Percentiles rank a stretch among this genome's conserved stretches.
These are phyloP conservation scores for Heterobasidion occidentale DNA, from an alignment of 1,284 basidiomycete genomes.

Conservation along the genomic window DNA sequence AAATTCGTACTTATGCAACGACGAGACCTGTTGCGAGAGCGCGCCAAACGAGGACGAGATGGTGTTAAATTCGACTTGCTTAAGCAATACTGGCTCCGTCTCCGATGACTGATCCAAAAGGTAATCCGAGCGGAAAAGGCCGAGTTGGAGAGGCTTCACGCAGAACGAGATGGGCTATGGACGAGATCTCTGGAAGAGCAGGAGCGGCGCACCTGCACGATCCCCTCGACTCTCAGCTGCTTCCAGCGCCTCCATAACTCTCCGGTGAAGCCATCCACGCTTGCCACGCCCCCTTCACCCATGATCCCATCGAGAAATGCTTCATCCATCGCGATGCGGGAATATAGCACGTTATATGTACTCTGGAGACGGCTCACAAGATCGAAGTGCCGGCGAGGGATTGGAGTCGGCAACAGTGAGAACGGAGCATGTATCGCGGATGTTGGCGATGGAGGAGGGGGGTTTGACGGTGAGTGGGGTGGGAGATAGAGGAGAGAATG, in stretches of 20 bases:
- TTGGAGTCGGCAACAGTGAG: slow-evolving; percentile 81
- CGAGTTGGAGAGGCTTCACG: slow-evolving; percentile 72
- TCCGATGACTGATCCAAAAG: slow-evolving; percentile 61
- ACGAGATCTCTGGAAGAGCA: background rate
- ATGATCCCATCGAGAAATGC: slow-evolving; percentile 80
- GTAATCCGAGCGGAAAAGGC: slow-evolving; percentile 96
- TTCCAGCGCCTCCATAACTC: slow-evolving; percentile 86
- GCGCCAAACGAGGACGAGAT: slow-evolving; percentile 90
- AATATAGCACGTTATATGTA: slow-evolving; percentile 82
- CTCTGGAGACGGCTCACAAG: slow-evolving; percentile 66
- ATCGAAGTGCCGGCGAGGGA: slow-evolving; percentile 71
- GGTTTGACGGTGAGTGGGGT: slow-evolving; percentile 28
- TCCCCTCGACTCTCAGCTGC: slow-evolving; percentile 52
- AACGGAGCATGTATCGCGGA: slow-evolving; percentile 86
- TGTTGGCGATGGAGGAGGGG: slow-evolving; percentile 47
- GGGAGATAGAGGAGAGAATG: slow-evolving; percentile 81
- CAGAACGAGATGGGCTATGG: background rate
- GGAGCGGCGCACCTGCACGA: slow-evolving; percentile 31
- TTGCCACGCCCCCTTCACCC: slow-evolving; percentile 69
- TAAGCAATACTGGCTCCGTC: slow-evolving; percentile 47
- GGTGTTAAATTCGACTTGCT: slow-evolving; percentile 99
- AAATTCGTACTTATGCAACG: slow-evolving; percentile 65
- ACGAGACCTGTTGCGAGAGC: slow-evolving; percentile 67
- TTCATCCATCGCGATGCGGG: slow-evolving; percentile 75
- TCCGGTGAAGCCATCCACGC: slow-evolving; percentile 84